Evolutionary conservation across 1,139 yeast genomes (phyloP).

Genomic region (Candida sp.): DNA sequence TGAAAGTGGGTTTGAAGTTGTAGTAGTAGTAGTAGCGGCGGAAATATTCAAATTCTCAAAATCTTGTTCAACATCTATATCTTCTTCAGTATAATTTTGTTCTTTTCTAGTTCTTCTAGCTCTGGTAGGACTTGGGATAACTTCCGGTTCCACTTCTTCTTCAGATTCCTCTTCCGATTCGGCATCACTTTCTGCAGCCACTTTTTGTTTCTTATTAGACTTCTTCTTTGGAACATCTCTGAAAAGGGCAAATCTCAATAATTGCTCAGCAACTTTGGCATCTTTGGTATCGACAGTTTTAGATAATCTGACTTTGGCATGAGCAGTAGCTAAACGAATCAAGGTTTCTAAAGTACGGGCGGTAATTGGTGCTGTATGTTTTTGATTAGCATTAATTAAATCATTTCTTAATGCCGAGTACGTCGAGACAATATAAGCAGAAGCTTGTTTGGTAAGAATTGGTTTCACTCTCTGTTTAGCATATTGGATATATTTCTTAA

Average conservation of each 20-base stretch:
- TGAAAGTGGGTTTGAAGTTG: conserved; percentile 19
- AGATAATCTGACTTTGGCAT: conserved; percentile 89
- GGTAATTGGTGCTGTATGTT: conserved; percentile 92
- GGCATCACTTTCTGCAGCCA: conserved; percentile 15
- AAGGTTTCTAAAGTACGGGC: conserved; percentile 97
- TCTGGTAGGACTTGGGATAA: conserved; percentile 15
- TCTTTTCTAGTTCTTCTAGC: conserved; percentile 13
- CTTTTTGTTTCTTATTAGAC: conserved; percentile 31
- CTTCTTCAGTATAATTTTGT: conserved; percentile 12
- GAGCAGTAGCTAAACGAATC: conserved; percentile 95
- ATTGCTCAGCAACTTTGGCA: conserved; percentile 82
- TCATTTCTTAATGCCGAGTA: conserved; percentile 86
- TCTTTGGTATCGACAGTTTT: conserved; percentile 71
- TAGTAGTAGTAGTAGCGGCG: conserved; percentile 5
- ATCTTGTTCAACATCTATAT: conserved; percentile 19
- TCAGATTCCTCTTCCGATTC: conserved; percentile 18
- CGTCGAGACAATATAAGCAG: conserved; percentile 75
- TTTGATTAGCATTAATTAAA: conserved; percentile 62
- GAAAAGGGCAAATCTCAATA: conserved; percentile 83
- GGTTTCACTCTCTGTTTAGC: conserved; percentile 91
- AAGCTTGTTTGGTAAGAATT: conserved; percentile 72
- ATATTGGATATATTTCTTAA: conserved; percentile 90
- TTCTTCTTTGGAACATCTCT: conserved; percentile 57
- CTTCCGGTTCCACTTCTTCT: conserved; percentile 18
- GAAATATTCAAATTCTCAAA: conserved; percentile 19